Conservation (phyloP, 1,139 yeast species). For the Sugiyamaella grinbergsii region DNA sequence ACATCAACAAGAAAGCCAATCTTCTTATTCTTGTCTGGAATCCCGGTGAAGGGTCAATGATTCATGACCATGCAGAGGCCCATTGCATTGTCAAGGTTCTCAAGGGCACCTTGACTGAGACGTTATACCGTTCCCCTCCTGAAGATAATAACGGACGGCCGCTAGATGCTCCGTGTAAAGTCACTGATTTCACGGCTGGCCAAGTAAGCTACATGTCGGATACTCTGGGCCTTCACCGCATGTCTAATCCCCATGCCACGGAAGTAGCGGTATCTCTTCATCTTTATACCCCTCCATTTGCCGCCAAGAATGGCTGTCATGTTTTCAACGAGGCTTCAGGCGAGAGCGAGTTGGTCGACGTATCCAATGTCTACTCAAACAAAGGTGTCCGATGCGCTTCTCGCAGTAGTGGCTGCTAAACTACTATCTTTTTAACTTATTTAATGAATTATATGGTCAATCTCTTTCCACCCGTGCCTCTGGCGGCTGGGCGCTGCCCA, state of each 20-base stretch:
- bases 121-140: slow-evolving; percentile 58
- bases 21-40: slow-evolving; percentile 70
- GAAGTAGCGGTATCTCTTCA: slow-evolving; percentile 68
- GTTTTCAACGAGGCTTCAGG: slow-evolving; percentile 60
- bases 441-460: slow-evolving; percentile 1
- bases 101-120: slow-evolving; percentile 61
- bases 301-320: slow-evolving; percentile 64
- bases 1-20: slow-evolving; percentile 69
- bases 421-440: background rate
- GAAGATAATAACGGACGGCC: slow-evolving; percentile 29
- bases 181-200: slow-evolving; percentile 47
- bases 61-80: slow-evolving; percentile 78
- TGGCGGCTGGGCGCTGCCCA: too few species aligned
- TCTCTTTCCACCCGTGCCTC: background rate
- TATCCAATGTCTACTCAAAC: slow-evolving; percentile 65
- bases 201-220: slow-evolving; percentile 71
- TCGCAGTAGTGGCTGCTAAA: slow-evolving; percentile 12
- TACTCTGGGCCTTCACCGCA: slow-evolving; percentile 65
- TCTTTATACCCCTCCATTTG: slow-evolving; percentile 78
- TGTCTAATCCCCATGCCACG: slow-evolving; percentile 53
- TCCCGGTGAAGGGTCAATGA: slow-evolving; percentile 65
- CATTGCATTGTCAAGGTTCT: slow-evolving; percentile 61
- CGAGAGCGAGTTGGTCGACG: slow-evolving; percentile 57
- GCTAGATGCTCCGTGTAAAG: slow-evolving; percentile 33
- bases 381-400: slow-evolving; percentile 47